phyloP scores from a whole-genome alignment of 768 basidiomycete genomes.

The Fomitopsis serialis region DNA sequence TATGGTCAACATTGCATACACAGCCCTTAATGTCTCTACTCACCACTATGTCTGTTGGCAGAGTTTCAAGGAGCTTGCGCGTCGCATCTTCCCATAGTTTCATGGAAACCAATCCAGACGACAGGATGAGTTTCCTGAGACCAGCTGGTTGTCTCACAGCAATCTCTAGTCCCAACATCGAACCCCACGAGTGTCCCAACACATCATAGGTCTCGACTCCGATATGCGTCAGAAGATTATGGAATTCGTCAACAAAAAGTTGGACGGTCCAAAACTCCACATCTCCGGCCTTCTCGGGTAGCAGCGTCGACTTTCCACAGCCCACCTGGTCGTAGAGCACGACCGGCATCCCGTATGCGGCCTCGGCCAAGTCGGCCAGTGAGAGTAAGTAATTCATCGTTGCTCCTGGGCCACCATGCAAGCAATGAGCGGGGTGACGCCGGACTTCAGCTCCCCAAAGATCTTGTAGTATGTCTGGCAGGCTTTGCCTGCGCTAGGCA shows the following conservation, averaged over 20 bases:
- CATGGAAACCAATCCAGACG: constrained; percentile 40
- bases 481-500: constrained; percentile 13
- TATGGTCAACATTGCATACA: not conserved
- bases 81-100: constrained; percentile 29
- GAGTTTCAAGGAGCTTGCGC: constrained; percentile 18
- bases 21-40: not conserved
- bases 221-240: constrained; percentile 39
- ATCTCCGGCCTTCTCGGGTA: constrained; percentile 26
- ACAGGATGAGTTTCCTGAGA: constrained; percentile 36
- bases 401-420: constrained; percentile 46
- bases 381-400: constrained; percentile 37
- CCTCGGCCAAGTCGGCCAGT: constrained; percentile 26
- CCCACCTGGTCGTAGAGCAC: constrained; percentile 51
- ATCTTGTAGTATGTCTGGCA: constrained; percentile 42
- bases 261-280: constrained; percentile 37
- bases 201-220: constrained; percentile 38
- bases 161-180: constrained; percentile 41
- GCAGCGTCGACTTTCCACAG: constrained; percentile 39
- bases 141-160: constrained; percentile 35
- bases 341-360: constrained; percentile 29
- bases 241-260: constrained; percentile 50
- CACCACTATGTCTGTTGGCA: constrained; percentile 29
- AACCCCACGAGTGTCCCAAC: constrained; percentile 56
- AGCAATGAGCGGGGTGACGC: constrained; percentile 30
- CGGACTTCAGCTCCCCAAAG: constrained; percentile 33